Evolutionary conservation across 176 grass and related monocot genomes (phyloP).

Genomic region (Bromus sterilis): DNA sequence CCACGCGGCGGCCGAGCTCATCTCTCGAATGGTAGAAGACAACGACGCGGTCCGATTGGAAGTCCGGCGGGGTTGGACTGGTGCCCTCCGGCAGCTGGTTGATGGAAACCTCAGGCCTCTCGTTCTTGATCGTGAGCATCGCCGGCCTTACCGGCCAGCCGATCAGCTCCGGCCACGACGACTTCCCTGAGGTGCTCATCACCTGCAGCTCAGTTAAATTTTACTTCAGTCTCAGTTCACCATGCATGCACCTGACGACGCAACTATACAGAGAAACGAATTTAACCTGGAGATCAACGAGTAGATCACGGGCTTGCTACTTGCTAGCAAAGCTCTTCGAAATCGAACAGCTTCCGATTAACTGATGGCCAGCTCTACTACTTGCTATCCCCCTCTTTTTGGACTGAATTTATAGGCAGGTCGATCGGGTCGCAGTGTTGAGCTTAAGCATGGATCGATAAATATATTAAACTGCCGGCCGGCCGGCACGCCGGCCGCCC

Average conservation of each 20-base stretch:
- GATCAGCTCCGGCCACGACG: not conserved
- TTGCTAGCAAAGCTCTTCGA: not conserved
- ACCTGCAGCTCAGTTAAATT: not conserved
- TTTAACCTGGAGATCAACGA: not conserved
- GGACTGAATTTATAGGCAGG: not conserved
- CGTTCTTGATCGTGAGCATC: not conserved
- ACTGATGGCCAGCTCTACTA: not conserved
- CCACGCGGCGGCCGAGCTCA: not conserved
- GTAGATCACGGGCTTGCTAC: not conserved
- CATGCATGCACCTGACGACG: not conserved
- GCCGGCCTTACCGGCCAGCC: not conserved
- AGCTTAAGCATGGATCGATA: not conserved
- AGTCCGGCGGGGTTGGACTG: not conserved
- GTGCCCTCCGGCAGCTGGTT: not conserved
- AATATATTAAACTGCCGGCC: not conserved
- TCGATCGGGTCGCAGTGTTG: not conserved
- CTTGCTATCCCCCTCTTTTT: not conserved
- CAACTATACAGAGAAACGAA: not conserved
- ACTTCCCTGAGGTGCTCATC: not conserved
- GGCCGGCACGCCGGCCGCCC: too few species aligned
- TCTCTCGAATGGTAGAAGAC: not conserved
- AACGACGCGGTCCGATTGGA: not conserved
- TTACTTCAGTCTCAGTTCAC: not conserved
- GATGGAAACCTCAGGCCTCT: not conserved
- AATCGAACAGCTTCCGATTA: not conserved